A percentile compares a stretch with the other conserved stretches of the same genome.
These are phyloP conservation scores for Petunia axillaris DNA, from an alignment of 257 asterid genomes.

Conservation along the genomic window DNA sequence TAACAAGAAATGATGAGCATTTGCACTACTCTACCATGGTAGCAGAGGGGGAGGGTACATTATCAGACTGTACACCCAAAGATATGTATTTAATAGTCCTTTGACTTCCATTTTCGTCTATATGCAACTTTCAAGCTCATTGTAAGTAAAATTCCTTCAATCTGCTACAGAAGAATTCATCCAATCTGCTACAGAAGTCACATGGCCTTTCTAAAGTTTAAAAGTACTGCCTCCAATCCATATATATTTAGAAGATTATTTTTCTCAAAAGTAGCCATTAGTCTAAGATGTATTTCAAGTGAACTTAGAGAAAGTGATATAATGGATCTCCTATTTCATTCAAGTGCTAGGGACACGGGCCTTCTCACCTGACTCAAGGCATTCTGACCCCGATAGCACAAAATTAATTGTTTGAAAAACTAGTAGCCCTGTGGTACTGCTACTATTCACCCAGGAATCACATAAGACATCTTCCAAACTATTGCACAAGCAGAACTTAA, in stretches of 20 bases:
- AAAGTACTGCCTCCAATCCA: neutral
- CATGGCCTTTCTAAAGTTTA: neutral
- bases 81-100: neutral
- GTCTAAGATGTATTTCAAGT: neutral
- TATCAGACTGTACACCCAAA: neutral
- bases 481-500: neutral
- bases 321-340: neutral
- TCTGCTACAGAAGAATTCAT: neutral
- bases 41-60: neutral
- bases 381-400: neutral
- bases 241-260: neutral
- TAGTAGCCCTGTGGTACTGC: neutral
- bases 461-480: neutral
- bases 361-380: too few species aligned
- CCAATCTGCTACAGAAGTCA: neutral
- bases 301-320: constrained; percentile 6
- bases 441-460: constrained; percentile 1
- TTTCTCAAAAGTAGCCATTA: neutral
- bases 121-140: neutral
- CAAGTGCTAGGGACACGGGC: neutral
- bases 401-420: neutral
- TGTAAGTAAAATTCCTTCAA: neutral
- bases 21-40: neutral
- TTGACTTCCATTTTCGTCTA: neutral
- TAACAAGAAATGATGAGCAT: neutral